These are phyloP conservation scores for Vigna angularis DNA, from an alignment of 306 rosid species.

Conservation along the genomic window DNA sequence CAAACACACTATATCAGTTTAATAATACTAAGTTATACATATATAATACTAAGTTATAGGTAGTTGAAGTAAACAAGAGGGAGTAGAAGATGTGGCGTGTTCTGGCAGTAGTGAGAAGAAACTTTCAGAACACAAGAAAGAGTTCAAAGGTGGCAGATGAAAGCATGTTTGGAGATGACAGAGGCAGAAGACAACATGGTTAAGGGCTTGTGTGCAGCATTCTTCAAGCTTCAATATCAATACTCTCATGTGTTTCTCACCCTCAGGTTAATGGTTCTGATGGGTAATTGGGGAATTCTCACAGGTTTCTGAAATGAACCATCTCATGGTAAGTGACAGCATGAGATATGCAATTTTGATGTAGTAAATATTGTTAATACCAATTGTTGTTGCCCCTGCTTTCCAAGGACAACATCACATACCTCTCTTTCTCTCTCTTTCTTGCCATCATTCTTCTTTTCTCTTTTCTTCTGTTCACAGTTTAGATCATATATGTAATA, in stretches of 20 bases:
- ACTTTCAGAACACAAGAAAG: constrained; percentile 63
- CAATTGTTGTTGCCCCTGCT: constrained; percentile 4
- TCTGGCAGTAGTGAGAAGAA: constrained; percentile 55
- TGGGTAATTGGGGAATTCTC: constrained; percentile 72
- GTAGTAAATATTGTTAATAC: constrained; percentile 49
- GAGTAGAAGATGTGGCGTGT: constrained; percentile 51
- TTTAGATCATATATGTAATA: constrained; percentile 37
- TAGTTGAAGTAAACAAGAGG: neutral
- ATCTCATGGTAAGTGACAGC: constrained; percentile 94
- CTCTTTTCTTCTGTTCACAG: neutral
- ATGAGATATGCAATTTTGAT: constrained; percentile 98
- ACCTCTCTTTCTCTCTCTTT: neutral
- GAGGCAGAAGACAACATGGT: constrained; percentile 49
- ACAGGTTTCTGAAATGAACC: constrained; percentile 80
- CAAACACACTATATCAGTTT: too few relatives aligned
- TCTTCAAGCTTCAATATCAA: constrained; percentile 70
- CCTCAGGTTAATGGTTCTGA: constrained; percentile 70
- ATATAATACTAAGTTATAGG: neutral
- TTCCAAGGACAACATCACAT: neutral
- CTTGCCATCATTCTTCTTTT: neutral
- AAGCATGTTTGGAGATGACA: constrained; percentile 60
- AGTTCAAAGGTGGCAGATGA: constrained; percentile 88
- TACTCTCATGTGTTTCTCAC: constrained; percentile 77
- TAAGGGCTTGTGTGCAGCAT: constrained; percentile 57
- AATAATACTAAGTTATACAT: too few relatives aligned